Evolutionary conservation across 345 rosid species (phyloP), one percentile per base, ranked within the genome.

Genomic region (Viola odorata): DNA sequence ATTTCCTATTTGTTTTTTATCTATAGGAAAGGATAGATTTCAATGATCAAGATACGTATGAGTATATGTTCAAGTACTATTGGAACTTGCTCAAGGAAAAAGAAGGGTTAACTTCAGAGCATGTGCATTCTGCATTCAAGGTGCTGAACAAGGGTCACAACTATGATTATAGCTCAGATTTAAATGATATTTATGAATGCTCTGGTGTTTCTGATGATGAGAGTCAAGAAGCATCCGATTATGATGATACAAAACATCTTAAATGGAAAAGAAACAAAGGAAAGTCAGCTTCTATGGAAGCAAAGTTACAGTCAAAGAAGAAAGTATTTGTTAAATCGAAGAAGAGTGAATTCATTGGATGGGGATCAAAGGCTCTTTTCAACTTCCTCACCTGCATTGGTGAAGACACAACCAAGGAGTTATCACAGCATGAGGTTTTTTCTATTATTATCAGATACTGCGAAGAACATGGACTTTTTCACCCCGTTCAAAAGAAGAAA

Each of bases 281-380:
- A 42, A 42, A 11, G 58, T 45, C 40, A 73, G 65, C 37, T 58
- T 50, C 15, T 7, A 6, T 12, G 54, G 66, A 61, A 62, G 38
- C 6, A 49, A 13, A 50, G 54, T 56, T 64, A 51, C 50, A 37
- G 39, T n/a, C 16, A 41, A 38, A 37, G 73, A 66, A 66, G 9
- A 36, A 52, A 65, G 55, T 57, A 54, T 48, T 41, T 44, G 32
- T 23, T 23, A 23, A 23, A 23, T 23, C 71, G 23, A 78, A 64
- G 73, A 51, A 36, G 64, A 37, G 69, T 59, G 69, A 75, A 66
- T 81, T 70, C 58, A 40, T 53, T 1, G 68, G 81, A 59, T 77
- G 82, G 84, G 87, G 84, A 57, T 77, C 84, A 37, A 76, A 83
- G 68, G 73, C 73, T 36, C 87, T 80, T 49, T 62, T 83, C 53